phyloP scores from a whole-genome alignment of 1,284 basidiomycete genomes.

The Cerioporus squamosus region DNA sequence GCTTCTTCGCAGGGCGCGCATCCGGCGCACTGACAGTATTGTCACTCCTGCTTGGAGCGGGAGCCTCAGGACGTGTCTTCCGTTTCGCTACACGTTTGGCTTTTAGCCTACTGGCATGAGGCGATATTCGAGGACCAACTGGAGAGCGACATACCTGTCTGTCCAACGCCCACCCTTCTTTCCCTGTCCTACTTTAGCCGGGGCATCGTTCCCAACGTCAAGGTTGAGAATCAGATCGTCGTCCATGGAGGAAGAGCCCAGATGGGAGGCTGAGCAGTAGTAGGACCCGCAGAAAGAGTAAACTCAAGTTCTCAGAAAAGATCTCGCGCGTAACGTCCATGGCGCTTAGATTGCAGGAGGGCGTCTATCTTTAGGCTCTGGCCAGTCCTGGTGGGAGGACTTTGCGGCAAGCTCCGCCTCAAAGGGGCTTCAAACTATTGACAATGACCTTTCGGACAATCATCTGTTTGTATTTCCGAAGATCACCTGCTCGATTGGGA shows the following conservation, averaged over 20 bases:
- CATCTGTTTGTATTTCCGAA: neutral
- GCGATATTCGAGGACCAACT: neutral
- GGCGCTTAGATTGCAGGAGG: neutral
- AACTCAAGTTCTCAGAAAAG: neutral
- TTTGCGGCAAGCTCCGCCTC: too few species aligned
- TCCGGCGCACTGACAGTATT: slow-evolving; percentile 11
- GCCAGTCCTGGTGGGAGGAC: too few species aligned
- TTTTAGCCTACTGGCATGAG: slow-evolving; percentile 55
- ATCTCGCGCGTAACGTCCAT: neutral
- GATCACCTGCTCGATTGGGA: neutral
- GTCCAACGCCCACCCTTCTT: slow-evolving; percentile 86
- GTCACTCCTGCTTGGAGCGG: slow-evolving; percentile 32
- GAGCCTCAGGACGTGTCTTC: slow-evolving; percentile 42
- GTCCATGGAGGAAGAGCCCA: slow-evolving; percentile 47
- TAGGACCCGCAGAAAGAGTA: too few species aligned
- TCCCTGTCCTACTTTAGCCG: slow-evolving; percentile 32
- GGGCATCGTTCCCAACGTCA: slow-evolving; percentile 42
- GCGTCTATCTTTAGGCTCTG: neutral
- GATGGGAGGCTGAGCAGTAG: neutral
- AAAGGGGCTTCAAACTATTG: too few species aligned
- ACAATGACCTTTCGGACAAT: neutral
- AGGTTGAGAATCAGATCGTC: slow-evolving; percentile 74
- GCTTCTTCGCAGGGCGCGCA: slow-evolving; percentile 50
- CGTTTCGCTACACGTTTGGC: slow-evolving; percentile 71
- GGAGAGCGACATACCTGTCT: slow-evolving; percentile 61